Evolutionary conservation across 257 asterid species (phyloP).

Genomic region (Craterostigma plantagineum): DNA sequence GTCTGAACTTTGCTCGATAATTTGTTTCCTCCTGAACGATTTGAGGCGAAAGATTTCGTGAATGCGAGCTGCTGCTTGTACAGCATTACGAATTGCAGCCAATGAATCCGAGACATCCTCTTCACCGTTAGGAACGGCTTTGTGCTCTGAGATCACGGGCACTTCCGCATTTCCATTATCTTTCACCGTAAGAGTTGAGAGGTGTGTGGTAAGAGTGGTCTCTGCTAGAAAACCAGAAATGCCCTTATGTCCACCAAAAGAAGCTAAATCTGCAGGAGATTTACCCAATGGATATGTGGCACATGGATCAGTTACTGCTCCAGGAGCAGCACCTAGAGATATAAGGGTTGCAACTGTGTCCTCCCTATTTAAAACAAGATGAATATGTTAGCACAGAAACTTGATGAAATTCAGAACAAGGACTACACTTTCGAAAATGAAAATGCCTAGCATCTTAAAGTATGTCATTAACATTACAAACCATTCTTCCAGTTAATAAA

Average conservation of each 20-base stretch:
- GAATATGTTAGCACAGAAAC: conserved; percentile 5
- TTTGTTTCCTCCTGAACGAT: conserved; percentile 76
- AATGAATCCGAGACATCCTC: conserved; percentile 70
- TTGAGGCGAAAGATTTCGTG: conserved; percentile 72
- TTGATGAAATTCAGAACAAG: too few species aligned
- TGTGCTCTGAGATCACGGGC: conserved; percentile 44
- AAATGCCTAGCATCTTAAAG: too few species aligned
- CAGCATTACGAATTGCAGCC: conserved; percentile 86
- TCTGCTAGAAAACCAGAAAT: conserved; percentile 93
- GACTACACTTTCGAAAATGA: too few species aligned
- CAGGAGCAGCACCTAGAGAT: conserved; percentile 77
- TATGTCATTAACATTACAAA: not conserved
- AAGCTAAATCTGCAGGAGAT: conserved; percentile 88
- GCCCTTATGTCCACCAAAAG: conserved; percentile 83
- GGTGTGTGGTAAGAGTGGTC: conserved; percentile 54
- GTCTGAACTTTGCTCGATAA: conserved; percentile 23
- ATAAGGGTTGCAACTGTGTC: conserved; percentile 70
- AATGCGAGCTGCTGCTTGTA: conserved; percentile 89
- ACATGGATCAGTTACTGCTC: conserved; percentile 69
- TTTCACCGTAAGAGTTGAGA: conserved; percentile 35
- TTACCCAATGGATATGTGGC: conserved; percentile 48
- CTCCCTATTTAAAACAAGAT: conserved; percentile 48
- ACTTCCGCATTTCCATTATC: conserved; percentile 29
- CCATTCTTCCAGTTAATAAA: not conserved
- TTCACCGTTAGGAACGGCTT: conserved; percentile 49